Base-by-base conservation (phyloP, 2,329 filamentous ascomycete species). In the Pseudopyricularia javanii region DNA sequence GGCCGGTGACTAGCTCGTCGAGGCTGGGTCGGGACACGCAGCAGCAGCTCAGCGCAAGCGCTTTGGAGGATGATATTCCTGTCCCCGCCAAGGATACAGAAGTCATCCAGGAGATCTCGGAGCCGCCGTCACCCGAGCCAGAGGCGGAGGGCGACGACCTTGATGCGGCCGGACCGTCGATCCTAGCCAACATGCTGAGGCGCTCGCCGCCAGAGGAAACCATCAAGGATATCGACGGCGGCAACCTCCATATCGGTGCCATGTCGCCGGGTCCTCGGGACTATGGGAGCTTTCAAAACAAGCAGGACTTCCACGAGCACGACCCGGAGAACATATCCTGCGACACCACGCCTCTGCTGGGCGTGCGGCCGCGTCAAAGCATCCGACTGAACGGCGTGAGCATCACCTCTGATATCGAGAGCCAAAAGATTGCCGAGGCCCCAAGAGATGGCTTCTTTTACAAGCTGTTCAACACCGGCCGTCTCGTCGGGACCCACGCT, bases 81-180 rank as follows among this genome's bases (percentile, higher is more conserved):
- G 51, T 45, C 32, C 40, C 54, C 33, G 60, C 57, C 53, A 56
- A 57, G 33, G 65, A 66, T 17, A 70, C 74, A 8, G 71, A 78
- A 37, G 73, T 73, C 4, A 86, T 86, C 53, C 65, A 72, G 50
- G 83, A 87, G 63, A 74, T 26, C 40, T 78, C 78, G 6, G 82
- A 85, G 61, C 73, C 76, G 6, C 67, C 72, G 9, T 76, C 76
- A 6, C 74, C 75, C 3, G 70, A 74, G 50, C 35, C 35, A 4
- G 26, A 20, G 24, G 35, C 26, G 35, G 26, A 43, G 14, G 48
- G 30, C 8, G 35, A 33, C 22, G 50, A 52, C 20, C 26, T n/a
- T 24, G 40, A 26, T 4, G 54, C 60, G n/a, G 65, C 66, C 17
- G 68, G 68, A 0, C 69, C 68, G 1, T 76, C 73, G 4, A 68